These are phyloP conservation scores for Rhododendron ferrugineum DNA, from an alignment of 148 eudicot genomes.

Conservation along the genomic window DNA sequence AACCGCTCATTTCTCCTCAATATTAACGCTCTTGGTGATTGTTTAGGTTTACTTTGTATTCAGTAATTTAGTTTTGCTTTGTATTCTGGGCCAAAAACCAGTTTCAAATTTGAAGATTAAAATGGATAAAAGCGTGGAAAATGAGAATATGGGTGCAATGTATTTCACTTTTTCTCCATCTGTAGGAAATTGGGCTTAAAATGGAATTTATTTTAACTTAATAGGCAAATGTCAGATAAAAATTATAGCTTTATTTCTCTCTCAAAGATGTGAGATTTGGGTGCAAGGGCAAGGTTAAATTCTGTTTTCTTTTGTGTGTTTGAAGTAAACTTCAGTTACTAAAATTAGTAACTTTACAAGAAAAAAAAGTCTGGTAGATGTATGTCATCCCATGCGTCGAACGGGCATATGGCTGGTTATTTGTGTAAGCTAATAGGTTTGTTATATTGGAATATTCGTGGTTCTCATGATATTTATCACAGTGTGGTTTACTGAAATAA, in stretches of 20 bases:
- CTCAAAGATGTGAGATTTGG: background rate
- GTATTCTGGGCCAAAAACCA: background rate
- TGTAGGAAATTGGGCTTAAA: background rate
- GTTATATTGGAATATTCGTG: background rate
- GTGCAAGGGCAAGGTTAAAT: background rate
- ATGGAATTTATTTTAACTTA: background rate
- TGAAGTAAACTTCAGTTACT: background rate
- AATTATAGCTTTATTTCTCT: background rate
- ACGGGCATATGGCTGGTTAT: background rate
- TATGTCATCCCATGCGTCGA: background rate
- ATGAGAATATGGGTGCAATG: background rate
- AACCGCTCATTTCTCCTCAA: background rate
- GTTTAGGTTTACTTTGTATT: background rate
- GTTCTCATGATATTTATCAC: background rate
- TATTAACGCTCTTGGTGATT: background rate
- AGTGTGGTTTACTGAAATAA: background rate
- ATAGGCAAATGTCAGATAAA: background rate
- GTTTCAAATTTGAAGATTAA: background rate
- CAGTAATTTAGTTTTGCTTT: background rate
- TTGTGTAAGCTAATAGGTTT: background rate
- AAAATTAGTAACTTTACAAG: background rate
- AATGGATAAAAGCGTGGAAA: background rate
- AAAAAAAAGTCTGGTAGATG: background rate
- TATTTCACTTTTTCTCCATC: background rate
- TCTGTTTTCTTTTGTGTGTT: background rate